Evolutionary conservation across 805 yeast genomes (phyloP).

Genomic region (Candida glaebosa): DNA sequence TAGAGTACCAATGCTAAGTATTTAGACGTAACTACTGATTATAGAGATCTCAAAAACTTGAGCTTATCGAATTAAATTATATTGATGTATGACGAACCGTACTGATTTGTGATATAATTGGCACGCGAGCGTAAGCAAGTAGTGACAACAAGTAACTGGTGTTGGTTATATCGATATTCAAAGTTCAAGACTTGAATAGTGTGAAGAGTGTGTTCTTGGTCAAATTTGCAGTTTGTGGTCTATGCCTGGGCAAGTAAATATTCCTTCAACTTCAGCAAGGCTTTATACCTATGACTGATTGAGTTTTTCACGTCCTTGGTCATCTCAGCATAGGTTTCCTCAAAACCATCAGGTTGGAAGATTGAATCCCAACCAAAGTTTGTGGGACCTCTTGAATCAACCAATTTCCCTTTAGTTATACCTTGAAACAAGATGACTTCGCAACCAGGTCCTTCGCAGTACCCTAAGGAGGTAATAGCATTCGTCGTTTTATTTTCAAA

Average conservation of each 20-base stretch:
- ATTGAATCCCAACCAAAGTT: conserved; percentile 94
- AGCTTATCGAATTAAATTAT: too few relatives aligned
- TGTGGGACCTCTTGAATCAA: conserved; percentile 70
- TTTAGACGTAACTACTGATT: too few relatives aligned
- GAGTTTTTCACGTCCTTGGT: conserved; percentile 68
- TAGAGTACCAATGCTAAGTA: too few relatives aligned
- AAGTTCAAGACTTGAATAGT: too few relatives aligned
- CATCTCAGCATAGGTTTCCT: conserved; percentile 82
- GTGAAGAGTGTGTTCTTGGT: too few relatives aligned
- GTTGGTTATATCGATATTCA: too few relatives aligned
- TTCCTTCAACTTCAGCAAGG: conserved; percentile 67
- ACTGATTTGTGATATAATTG: too few relatives aligned
- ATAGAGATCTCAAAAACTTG: too few relatives aligned
- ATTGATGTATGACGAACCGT: too few relatives aligned
- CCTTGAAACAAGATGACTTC: conserved; percentile 85
- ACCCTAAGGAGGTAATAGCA: conserved; percentile 92
- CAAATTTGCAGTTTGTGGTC: too few relatives aligned
- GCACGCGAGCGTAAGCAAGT: too few relatives aligned
- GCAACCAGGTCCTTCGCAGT: conserved; percentile 73
- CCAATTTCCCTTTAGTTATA: conserved; percentile 75
- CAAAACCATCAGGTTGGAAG: conserved; percentile 76
- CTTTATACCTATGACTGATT: conserved; percentile 85
- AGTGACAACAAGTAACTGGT: too few relatives aligned
- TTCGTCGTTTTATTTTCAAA: conserved; percentile 82
- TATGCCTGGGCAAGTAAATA: conserved; percentile 40